Base-by-base conservation (phyloP, 2,329 filamentous ascomycete species). In the Neofusicoccum cordaticola region DNA sequence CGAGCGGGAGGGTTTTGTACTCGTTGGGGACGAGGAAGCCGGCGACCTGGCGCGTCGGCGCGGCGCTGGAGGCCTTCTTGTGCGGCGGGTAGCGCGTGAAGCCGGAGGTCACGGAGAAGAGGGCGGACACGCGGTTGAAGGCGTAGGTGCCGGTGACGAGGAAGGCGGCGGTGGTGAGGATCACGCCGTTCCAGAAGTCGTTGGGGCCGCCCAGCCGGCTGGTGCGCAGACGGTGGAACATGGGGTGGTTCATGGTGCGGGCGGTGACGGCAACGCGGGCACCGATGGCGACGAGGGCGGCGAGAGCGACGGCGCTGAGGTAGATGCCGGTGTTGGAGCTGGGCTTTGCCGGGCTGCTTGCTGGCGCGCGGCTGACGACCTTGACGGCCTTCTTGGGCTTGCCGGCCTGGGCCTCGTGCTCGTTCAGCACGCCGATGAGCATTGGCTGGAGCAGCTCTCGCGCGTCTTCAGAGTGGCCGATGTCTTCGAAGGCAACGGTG, bases 1-100 rank as follows among this genome's bases (percentile, higher is more conserved):
- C 45, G 12, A 87, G 74, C 0, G 81, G 80, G 13, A 87, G 76
- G 4, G 73, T 71, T 62, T 82, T 79, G 69, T 81, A 86, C 15
- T 75, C 74, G 22, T 80, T 75, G 0, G 84, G 77, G 7, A 34
- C 41, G 5, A 57, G 62, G 50, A 64, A 64, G 51, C 62, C 50
- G 6, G 62, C 27, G 2, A 56, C 61, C 4, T 52, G 47, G 1
- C 61, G 61, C 1, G 56, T 48, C 0, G 58, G 44, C 1, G 60
- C 44, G 1, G 34, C 19, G 6, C 60, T 63, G 47, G 41, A 11
- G 1, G 51, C 45, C 64, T 80, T 82, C 62, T 78, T 75, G 67
- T 79, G 80, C 11, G 77, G 63, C 27, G 80, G 72, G 67, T 67
- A 69, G 9, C 62, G 63, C 3, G 62, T 34, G 64, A 67, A 68